These are phyloP conservation scores for Linnemannia schmuckeri DNA, from an alignment of 192 early-diverging fungal species.

Conservation along the genomic window DNA sequence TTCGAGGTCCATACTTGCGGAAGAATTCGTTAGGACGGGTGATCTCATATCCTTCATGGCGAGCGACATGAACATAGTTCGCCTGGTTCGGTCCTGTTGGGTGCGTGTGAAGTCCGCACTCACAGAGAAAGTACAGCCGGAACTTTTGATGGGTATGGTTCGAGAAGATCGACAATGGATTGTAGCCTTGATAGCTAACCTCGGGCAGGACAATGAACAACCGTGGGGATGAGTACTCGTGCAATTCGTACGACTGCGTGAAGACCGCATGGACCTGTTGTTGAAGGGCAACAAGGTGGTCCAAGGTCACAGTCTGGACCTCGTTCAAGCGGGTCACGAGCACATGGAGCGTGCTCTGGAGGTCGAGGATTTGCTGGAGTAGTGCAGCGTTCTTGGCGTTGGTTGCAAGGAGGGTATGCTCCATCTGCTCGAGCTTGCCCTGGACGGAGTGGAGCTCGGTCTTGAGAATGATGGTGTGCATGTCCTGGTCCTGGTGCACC, in stretches of 20 bases:
- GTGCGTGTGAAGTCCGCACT: slow-evolving; percentile 40
- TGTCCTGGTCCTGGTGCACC: slow-evolving; percentile 15
- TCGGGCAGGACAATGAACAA: slow-evolving; percentile 52
- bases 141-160: slow-evolving; percentile 26
- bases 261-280: slow-evolving; percentile 21
- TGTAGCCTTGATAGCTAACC: slow-evolving; percentile 31
- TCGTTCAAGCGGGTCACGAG: background rate
- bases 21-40: slow-evolving; percentile 43
- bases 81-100: slow-evolving; percentile 26
- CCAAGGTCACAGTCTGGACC: slow-evolving; percentile 24
- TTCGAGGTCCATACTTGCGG: slow-evolving; percentile 38
- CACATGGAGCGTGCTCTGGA: background rate
- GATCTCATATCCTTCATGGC: slow-evolving; percentile 54
- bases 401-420: background rate
- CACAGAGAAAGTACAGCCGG: slow-evolving; percentile 49
- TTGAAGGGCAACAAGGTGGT: slow-evolving; percentile 16
- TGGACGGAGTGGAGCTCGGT: slow-evolving; percentile 8
- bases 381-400: background rate
- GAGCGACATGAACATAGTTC: slow-evolving; percentile 49
- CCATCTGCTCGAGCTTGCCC: background rate
- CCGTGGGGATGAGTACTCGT: slow-evolving; percentile 47
- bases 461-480: slow-evolving; percentile 8
- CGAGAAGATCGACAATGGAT: slow-evolving; percentile 22
- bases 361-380: background rate
- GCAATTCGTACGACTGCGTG: slow-evolving; percentile 50